Evolutionary conservation across 257 asterid genomes (phyloP).

Genomic region (Dorcoceras hygrometricum): DNA sequence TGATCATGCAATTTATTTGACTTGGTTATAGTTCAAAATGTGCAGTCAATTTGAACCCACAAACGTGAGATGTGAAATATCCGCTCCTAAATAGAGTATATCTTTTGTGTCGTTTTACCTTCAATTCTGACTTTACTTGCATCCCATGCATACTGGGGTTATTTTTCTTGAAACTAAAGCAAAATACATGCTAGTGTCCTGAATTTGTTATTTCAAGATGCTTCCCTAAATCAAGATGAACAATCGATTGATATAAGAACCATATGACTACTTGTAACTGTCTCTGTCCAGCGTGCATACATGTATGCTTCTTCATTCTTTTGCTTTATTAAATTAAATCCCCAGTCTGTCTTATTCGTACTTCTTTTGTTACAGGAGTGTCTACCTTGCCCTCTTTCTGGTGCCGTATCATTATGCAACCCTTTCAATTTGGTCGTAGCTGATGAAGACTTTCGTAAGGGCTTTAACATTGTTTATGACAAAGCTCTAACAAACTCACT

Average conservation of each 20-base stretch:
- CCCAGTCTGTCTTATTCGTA: slow-evolving; percentile 16
- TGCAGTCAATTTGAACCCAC: slow-evolving; percentile 2
- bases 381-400: slow-evolving; percentile 78
- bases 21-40: neutral
- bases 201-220: neutral
- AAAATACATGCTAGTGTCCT: neutral
- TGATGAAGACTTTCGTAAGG: slow-evolving; percentile 93
- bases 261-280: neutral
- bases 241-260: neutral
- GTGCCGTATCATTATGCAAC: slow-evolving; percentile 92
- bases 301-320: slow-evolving; percentile 2
- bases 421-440: slow-evolving; percentile 90
- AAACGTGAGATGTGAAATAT: neutral
- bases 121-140: neutral
- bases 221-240: neutral
- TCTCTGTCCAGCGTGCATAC: neutral
- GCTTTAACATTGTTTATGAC: slow-evolving; percentile 88
- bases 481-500: slow-evolving; percentile 81
- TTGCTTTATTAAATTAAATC: neutral
- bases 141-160: neutral
- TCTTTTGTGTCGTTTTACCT: neutral
- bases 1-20: neutral
- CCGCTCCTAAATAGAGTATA: neutral
- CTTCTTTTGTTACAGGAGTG: slow-evolving; percentile 63
- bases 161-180: slow-evolving; percentile 2